Evolutionary conservation across 2,329 filamentous ascomycete genomes (phyloP), one percentile per base, ranked within the genome.

Genomic region (Allantophomopsis cytisporea): DNA sequence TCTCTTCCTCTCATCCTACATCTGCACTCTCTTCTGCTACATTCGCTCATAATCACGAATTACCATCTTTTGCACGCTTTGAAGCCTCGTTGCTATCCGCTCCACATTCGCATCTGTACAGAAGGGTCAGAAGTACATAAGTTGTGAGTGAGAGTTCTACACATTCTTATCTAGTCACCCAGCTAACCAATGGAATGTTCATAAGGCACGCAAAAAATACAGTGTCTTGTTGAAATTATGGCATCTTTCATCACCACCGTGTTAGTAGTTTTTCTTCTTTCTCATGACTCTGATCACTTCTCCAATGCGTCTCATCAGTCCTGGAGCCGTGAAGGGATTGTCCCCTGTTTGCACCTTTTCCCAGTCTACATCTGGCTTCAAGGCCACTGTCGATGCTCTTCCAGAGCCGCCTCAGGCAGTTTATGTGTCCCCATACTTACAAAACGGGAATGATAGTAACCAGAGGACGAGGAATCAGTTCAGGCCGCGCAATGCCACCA

Each of bases 391-490:
- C n/a, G 43, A 50, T 34, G 37, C 41, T 23, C 65, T 50, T 58
- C 62, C 50, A 59, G 58, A 48, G 58, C 61, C 46, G 57, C 60
- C 47, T 54, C 62, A 50, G 60, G 57, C 48, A 44, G 38, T 35
- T 39, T 47, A 48, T 47, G 34, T 45, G 54, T 62, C 50, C 60
- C 58, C 42, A 37, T 49, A 43, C 54, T 56, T 51, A 64, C 56
- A 52, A 41, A 54, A 31, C 49, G 37, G 17, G 36, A 38, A 52
- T 41, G 20, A 44, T 56, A 91, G 85, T 51, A 91, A 91, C 65
- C 80, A 87, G 60, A 82, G 87, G 55, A 86, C 84, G 50, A 79
- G 84, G 61, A 87, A 84, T 54, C 84, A 91, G 50, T 96, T 96
- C 68, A 86, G 88, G 57, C 85, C 89, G 31, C 83, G 88, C 54